Conservation (phyloP, 2,329 filamentous ascomycete species). For the Rhynchosporium agropyri region DNA sequence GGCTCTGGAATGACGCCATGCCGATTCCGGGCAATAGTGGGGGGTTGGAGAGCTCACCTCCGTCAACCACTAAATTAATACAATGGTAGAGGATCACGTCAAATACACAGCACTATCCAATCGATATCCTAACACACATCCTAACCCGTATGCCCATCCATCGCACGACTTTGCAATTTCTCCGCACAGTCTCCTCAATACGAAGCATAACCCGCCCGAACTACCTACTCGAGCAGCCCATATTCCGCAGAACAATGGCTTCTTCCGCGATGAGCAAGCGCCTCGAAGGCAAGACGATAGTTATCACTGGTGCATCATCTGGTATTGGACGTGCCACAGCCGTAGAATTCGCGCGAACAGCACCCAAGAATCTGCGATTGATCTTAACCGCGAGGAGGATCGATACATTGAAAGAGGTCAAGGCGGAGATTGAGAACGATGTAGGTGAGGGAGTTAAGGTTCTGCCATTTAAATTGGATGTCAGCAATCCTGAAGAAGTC, state of each 20-base stretch:
- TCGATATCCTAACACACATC: background rate
- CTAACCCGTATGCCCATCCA: constrained; percentile 23
- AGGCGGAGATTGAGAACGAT: constrained; percentile 73
- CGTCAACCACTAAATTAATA: too few species aligned
- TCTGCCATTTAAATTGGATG: constrained; percentile 80
- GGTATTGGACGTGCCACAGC: constrained; percentile 85
- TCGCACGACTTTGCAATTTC: constrained; percentile 19
- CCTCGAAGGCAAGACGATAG: constrained; percentile 87
- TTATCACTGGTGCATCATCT: constrained; percentile 90
- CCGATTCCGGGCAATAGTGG: background rate
- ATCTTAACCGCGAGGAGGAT: constrained; percentile 86
- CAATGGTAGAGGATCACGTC: too few species aligned
- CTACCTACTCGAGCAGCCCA: constrained; percentile 4
- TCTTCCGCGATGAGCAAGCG: constrained; percentile 74
- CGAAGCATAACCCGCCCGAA: background rate
- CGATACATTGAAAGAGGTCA: constrained; percentile 76
- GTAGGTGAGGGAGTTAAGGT: constrained; percentile 81
- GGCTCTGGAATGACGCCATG: constrained; percentile 11
- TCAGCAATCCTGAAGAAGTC: constrained; percentile 78
- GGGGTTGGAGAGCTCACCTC: background rate
- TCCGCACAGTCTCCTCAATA: constrained; percentile 23
- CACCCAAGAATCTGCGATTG: constrained; percentile 77
- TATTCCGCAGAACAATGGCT: constrained; percentile 53
- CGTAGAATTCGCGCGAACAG: constrained; percentile 89
- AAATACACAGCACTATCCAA: too few species aligned